phyloP scores from a whole-genome alignment of 441 rosid species.

The Geranium incanum region DNA sequence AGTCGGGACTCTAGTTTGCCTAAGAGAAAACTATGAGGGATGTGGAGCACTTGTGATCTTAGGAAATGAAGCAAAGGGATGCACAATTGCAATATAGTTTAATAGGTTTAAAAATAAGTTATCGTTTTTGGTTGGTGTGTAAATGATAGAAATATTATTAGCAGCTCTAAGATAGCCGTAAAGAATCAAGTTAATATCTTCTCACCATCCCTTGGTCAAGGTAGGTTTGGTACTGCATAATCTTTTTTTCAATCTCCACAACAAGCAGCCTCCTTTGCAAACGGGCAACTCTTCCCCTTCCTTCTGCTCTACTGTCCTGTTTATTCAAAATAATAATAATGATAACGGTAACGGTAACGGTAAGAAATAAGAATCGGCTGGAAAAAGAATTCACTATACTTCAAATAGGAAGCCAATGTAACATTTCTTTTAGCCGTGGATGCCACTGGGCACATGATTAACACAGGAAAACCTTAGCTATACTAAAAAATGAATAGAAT shows the following conservation, averaged over 20 bases:
- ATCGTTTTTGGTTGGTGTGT: not conserved
- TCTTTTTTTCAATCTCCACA: constrained; percentile 75
- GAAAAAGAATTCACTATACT: too few relatives aligned
- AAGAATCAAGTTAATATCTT: constrained; percentile 7
- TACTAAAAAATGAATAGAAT: not conserved
- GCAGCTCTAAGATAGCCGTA: not conserved
- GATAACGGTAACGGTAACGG: too few relatives aligned
- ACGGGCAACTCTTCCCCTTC: constrained; percentile 80
- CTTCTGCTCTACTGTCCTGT: constrained; percentile 87
- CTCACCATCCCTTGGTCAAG: constrained; percentile 76
- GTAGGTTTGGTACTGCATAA: constrained; percentile 65
- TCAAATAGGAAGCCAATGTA: too few relatives aligned
- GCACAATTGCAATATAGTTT: not conserved
- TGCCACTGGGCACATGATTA: too few relatives aligned
- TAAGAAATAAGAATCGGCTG: not conserved
- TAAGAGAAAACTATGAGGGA: not conserved
- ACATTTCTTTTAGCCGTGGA: too few relatives aligned
- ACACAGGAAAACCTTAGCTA: too few relatives aligned
- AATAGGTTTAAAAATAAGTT: not conserved
- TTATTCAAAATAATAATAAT: not conserved
- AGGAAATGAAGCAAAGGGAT: not conserved
- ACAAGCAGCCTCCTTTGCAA: constrained; percentile 78
- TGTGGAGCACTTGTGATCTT: not conserved
- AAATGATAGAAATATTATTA: not conserved
- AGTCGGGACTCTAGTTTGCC: not conserved